phyloP scores from a whole-genome alignment of 2,329 filamentous ascomycete genomes.

The Fusarium circinatum region DNA sequence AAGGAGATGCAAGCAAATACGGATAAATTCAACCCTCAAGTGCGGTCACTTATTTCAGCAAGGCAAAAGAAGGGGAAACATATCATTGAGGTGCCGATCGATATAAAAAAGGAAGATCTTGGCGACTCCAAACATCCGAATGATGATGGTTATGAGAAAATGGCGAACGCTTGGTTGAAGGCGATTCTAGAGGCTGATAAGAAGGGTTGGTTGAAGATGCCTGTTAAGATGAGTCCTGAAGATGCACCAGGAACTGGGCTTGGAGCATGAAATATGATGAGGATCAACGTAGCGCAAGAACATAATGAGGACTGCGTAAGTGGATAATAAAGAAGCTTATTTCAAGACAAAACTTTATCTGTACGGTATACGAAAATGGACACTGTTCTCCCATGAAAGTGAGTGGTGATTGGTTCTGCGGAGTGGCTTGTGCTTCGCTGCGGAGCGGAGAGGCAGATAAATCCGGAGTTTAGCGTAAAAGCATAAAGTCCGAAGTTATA shows the following conservation, averaged over 20 bases:
- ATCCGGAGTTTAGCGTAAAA: neutral
- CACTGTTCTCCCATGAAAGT: neutral
- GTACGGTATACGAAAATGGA: neutral
- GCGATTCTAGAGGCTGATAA: conserved; percentile 17
- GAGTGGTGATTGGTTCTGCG: neutral
- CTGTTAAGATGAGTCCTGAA: conserved; percentile 3
- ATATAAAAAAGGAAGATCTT: conserved; percentile 18
- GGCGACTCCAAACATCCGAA: conserved; percentile 29
- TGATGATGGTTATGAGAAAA: conserved; percentile 29
- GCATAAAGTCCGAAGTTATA: neutral
- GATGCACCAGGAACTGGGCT: conserved; percentile 19
- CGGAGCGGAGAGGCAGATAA: neutral
- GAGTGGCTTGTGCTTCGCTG: neutral
- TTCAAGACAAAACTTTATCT: neutral
- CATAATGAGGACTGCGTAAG: no score
- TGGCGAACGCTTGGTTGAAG: conserved; percentile 30
- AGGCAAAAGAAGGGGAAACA: conserved; percentile 9
- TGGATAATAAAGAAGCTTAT: neutral
- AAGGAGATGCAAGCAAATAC: conserved; percentile 27
- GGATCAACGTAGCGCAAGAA: no score
- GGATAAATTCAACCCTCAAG: conserved; percentile 17
- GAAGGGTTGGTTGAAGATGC: conserved; percentile 27
- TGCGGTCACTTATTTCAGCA: neutral
- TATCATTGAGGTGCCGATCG: conserved; percentile 20
- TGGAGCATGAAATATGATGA: neutral